These are phyloP conservation scores for Neurospora sp. DNA, from an alignment of 495 filamentous ascomycete genomes.

Conservation along the genomic window DNA sequence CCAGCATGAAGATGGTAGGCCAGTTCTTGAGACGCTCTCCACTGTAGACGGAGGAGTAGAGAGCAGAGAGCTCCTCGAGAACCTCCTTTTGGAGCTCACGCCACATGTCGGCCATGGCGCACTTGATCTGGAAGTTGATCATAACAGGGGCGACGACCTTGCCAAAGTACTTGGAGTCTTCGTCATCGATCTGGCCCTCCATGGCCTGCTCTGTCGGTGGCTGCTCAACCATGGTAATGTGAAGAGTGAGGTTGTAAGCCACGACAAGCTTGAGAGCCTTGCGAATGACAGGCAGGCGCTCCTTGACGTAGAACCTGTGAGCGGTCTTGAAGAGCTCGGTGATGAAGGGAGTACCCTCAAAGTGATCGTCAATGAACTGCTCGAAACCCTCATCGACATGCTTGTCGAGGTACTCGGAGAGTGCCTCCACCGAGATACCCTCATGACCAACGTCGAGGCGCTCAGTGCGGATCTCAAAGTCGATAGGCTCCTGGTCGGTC, in stretches of 20 bases:
- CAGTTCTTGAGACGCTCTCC: conserved; percentile 92
- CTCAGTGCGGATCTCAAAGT: conserved; percentile 77
- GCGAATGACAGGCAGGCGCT: conserved; percentile 72
- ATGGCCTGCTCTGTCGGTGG: conserved; percentile 68
- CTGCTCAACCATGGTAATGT: conserved; percentile 86
- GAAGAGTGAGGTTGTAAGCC: conserved; percentile 84
- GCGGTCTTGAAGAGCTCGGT: conserved; percentile 91
- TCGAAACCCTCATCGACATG: conserved; percentile 85
- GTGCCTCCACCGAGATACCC: conserved; percentile 61
- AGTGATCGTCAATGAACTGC: conserved; percentile 86
- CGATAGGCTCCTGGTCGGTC: conserved; percentile 51
- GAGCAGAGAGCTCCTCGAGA: conserved; percentile 75
- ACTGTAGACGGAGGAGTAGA: conserved; percentile 89
- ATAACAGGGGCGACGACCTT: conserved; percentile 87
- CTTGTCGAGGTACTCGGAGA: conserved; percentile 84
- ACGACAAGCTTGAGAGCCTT: conserved; percentile 87
- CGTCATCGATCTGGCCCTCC: conserved; percentile 68
- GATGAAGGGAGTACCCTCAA: conserved; percentile 84
- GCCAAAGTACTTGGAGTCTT: conserved; percentile 69
- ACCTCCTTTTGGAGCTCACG: conserved; percentile 90
- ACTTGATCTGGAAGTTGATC: conserved; percentile 98
- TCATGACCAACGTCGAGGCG: conserved; percentile 75
- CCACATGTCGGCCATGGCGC: conserved; percentile 90
- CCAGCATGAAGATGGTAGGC: conserved; percentile 94
- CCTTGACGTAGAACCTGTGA: conserved; percentile 76